phyloP scores from a whole-genome alignment of 345 rosid species.

The Euphorbia peplus region DNA sequence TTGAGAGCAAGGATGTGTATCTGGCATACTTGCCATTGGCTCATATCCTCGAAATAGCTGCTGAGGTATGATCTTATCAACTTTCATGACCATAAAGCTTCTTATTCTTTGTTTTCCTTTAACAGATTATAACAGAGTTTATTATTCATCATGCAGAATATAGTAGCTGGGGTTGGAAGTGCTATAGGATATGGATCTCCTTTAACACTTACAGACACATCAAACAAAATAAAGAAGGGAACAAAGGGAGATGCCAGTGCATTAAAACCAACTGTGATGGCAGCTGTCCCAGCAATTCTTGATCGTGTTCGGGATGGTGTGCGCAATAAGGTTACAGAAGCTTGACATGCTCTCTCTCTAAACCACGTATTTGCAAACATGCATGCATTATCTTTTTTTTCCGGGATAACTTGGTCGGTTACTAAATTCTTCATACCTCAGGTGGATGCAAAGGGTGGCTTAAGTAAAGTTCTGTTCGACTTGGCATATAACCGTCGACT shows the following conservation, averaged over 20 bases:
- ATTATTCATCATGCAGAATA: slow-evolving; percentile 46
- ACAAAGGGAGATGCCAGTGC: slow-evolving; percentile 87
- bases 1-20: slow-evolving; percentile 77
- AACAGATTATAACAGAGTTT: slow-evolving; percentile 16
- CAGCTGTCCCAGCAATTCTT: slow-evolving; percentile 99
- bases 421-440: slow-evolving; percentile 32
- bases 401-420: not conserved
- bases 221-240: slow-evolving; percentile 85
- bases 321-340: slow-evolving; percentile 67
- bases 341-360: not conserved
- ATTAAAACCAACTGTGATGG: slow-evolving; percentile 81
- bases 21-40: slow-evolving; percentile 92
- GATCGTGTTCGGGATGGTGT: slow-evolving; percentile 99
- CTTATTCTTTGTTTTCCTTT: not conserved
- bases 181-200: slow-evolving; percentile 95
- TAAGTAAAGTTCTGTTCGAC: slow-evolving; percentile 73
- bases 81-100: not conserved
- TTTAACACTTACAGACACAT: slow-evolving; percentile 92
- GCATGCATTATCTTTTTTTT: not conserved
- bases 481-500: slow-evolving; percentile 86
- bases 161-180: slow-evolving; percentile 81
- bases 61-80: slow-evolving; percentile 54
- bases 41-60: slow-evolving; percentile 94
- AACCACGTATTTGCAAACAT: not conserved
- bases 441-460: slow-evolving; percentile 87